Evolutionary conservation across 164 flowering plant genomes (phyloP).

Genomic region (Umbilicus rupestris): DNA sequence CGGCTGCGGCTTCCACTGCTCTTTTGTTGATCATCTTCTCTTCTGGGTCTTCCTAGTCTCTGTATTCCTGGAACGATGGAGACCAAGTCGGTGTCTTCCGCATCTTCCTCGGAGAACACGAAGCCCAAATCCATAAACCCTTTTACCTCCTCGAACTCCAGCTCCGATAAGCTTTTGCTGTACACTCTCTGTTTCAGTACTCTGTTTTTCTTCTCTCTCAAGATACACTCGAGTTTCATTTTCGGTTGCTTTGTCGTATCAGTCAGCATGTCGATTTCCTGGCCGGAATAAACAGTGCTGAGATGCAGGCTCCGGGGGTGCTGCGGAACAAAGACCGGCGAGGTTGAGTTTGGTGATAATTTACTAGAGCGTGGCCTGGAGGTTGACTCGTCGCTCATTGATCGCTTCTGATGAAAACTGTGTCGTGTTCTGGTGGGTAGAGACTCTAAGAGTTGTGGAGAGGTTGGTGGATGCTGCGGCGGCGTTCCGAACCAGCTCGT

Average conservation of each 20-base stretch:
- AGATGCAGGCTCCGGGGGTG: constrained; percentile 24
- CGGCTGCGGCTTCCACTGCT: too few species aligned
- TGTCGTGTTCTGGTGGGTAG: too few species aligned
- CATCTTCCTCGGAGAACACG: constrained; percentile 57
- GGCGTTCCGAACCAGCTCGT: too few species aligned
- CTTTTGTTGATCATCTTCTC: too few species aligned
- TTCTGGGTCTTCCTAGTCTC: constrained; percentile 25
- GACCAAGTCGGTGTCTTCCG: constrained; percentile 35
- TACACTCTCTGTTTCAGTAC: neutral
- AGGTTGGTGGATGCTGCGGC: neutral
- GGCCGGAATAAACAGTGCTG: constrained; percentile 41
- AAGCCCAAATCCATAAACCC: constrained; percentile 89
- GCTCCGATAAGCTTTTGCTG: constrained; percentile 69
- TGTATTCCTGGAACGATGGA: constrained; percentile 68
- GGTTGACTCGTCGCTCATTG: too few species aligned
- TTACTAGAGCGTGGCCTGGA: too few species aligned
- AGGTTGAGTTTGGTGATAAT: too few species aligned
- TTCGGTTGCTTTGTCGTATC: neutral
- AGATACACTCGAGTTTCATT: neutral
- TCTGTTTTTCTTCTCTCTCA: neutral
- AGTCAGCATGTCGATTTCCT: constrained; percentile 16
- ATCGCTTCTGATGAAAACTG: too few species aligned
- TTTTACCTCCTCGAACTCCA: constrained; percentile 69
- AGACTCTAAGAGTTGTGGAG: too few species aligned
- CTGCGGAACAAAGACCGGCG: too few species aligned